Evolutionary conservation across 768 basidiomycete genomes (phyloP), one percentile per base, ranked within the genome.

Genomic region (Mycena latifolia): DNA sequence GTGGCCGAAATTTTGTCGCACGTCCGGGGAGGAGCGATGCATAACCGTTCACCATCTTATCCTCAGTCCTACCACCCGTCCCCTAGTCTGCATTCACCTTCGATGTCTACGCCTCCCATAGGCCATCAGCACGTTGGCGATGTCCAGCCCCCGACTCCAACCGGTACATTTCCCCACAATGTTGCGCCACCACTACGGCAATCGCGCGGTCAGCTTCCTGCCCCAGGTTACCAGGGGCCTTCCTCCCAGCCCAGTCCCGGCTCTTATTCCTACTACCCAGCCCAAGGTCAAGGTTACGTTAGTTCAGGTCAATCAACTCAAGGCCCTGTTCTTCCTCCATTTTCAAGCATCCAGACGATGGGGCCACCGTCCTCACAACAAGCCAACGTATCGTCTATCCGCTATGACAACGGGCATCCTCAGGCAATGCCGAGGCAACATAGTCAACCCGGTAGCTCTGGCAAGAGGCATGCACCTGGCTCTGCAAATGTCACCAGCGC

Each of bases 1-100:
- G 84, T 98, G 14, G 81, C 89, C 56, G 96, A 97, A 73, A 86
- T 98, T 64, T 89, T 93, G 56, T 82, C 87, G 20, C 90, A 93
- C 69, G 78, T 98, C 43, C 91, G 93, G n/a, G 82, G 81, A 66
- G 83, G 84, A 28, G 77, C 83, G 5, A 76, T 84, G 48, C 69
- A 74, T 53, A 81, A 83, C 54, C 88, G 91, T 70, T 93, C 92
- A 18, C 92, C 92, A 3, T 88, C 91, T 5, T 91, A 80, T 74
- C 82, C 85, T 31, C 82, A 80, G 29, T 78, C 86, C 56, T 81
- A 84, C 55, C 84, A 89, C 45, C 88, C 85, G 41, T 93, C 92
- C 1, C 92, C 92, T 12, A 88, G 84, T 63, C 72, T 91, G 55
- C 89, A 87, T 66, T 88, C 91, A 22, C 84, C 87, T 27, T 82